Base-by-base conservation (phyloP, 2,329 filamentous ascomycete species). In the Stachybotrys echinatus region DNA sequence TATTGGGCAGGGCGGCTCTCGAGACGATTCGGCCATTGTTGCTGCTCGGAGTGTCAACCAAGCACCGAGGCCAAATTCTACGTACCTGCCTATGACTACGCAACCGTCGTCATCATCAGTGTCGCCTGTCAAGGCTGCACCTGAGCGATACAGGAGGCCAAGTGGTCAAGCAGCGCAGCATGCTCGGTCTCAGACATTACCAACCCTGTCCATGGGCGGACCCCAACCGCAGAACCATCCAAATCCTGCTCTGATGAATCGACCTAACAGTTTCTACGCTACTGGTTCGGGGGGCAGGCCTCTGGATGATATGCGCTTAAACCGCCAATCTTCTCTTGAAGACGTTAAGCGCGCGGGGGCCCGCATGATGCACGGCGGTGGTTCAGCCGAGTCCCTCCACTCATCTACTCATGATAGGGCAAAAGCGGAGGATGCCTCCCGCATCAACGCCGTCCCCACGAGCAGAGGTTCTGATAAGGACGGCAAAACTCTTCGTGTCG, bases 61-160 rank as follows among this genome's bases (percentile, higher is more conserved):
- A 14, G 58, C 65, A 31, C 62, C 67, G 50, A 71, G 69, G 49
- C 74, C 73, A 17, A 76, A 75, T 55, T 69, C 74, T 12, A 62
- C 70, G 5, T 70, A 71, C 23, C 47, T 72, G 21, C 68, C 70
- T 42, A 62, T 69, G 4, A 58, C 71, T 12, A 68, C 65, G 20
- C 75, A 75, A 57, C 77, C 81, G 45, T 79, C 70, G 55, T 84
- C 65, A 69, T 54, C 62, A 31, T 54, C 59, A 1, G 56, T 47
- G 27, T 53, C 52, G 47, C 50, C 56, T 34, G 76, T 58, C 61
- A 85, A 70, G 67, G 77, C 84, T 40, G 74, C 77, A 4, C 74
- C 81, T 1, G 91, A 96, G 65, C 83, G 92, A 52, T 96, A 96
- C 65, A 81, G 91, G 59, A 85, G 91, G 47, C 68, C 77, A 52